Evolutionary conservation across 2,329 filamentous ascomycete species (phyloP), one percentile per base, ranked within the genome.

Genomic region (Rachicladosporium sp.): DNA sequence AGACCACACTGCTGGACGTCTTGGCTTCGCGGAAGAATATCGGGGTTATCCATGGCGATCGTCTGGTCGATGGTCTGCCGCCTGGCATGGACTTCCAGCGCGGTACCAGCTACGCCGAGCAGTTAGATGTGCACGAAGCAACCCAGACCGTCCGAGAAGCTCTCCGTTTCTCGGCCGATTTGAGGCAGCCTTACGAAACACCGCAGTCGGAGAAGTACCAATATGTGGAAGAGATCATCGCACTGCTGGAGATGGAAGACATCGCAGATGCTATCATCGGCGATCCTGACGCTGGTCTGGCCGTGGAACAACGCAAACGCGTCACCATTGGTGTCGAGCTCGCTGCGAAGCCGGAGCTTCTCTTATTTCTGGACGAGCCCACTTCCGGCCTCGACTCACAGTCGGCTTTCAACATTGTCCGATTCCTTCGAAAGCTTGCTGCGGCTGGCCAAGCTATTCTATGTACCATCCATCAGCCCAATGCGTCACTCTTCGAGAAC

Each of bases 391-490:
- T 88, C 1, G 79, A 83, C 54, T 76, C 71, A 23, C 78, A 83
- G 56, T 77, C 72, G 41, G 80, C 82, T 11, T 86, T 80, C 65
- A 83, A 83, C 59, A 85, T 85, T 48, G 77, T 84, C 19, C 77
- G 80, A 29, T 83, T 86, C 67, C 65, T 87, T n/a, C 76, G 76
- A 51, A 86, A 85, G 62, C 71, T 86, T 4, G 78, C 81, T 36
- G 68, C 72, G n/a, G 81, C 82, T 2, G 87, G 86, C 2, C 87
- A 93, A 56, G 86, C 86, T 7, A 86, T 93, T 49, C 71, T 93
- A 3, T 93, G 85, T 63, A 93, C 87, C 0, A 93, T 93, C 46
- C 87, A 93, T 58, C 87, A 93, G 57, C 86, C 87, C 1, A 89
- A 87, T 48, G 82, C 83, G 10, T 78, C 83, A 0, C 69, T 93